Evolutionary conservation across 2,329 filamentous ascomycete genomes (phyloP).

Genomic region (Delphinella strobiligena): DNA sequence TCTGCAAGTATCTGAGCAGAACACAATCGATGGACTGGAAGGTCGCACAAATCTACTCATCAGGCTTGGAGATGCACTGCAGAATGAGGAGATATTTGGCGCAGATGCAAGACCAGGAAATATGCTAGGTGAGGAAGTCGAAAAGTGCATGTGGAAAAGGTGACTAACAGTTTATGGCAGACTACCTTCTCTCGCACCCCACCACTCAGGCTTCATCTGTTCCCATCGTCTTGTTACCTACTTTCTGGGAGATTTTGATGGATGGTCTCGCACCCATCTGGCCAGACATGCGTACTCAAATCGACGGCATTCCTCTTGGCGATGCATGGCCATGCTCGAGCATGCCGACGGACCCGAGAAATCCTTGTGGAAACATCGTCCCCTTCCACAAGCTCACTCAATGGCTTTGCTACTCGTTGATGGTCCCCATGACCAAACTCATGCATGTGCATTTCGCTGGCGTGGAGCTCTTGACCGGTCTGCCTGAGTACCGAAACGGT

Average conservation of each 20-base stretch:
- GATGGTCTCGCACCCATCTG: slow-evolving; percentile 77
- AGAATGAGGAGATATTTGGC: slow-evolving; percentile 75
- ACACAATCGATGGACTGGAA: slow-evolving; percentile 73
- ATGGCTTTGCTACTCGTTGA: slow-evolving; percentile 88
- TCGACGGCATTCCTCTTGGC: slow-evolving; percentile 77
- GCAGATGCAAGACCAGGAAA: slow-evolving; percentile 76
- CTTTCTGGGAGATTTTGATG: slow-evolving; percentile 85
- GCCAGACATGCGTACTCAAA: slow-evolving; percentile 73
- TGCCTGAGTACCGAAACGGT: slow-evolving; percentile 88
- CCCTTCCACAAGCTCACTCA: slow-evolving; percentile 92
- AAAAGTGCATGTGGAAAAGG: neutral
- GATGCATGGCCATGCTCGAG: slow-evolving; percentile 87
- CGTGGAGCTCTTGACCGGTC: slow-evolving; percentile 70
- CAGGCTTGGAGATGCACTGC: slow-evolving; percentile 62
- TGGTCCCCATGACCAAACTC: slow-evolving; percentile 77
- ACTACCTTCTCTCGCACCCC: slow-evolving; percentile 86
- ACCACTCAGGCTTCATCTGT: slow-evolving; percentile 80
- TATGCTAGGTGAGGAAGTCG: slow-evolving; percentile 60
- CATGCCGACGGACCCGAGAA: slow-evolving; percentile 62
- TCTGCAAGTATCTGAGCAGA: slow-evolving; percentile 70
- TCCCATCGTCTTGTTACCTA: slow-evolving; percentile 74
- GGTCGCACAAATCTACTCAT: slow-evolving; percentile 71
- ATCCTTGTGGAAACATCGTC: slow-evolving; percentile 68
- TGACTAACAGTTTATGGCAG: slow-evolving; percentile 33
- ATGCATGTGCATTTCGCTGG: slow-evolving; percentile 73